A percentile compares a stretch with the other conserved stretches of the same genome.
Evolutionary conservation across 148 eudicot species (phyloP).

Genomic region (Vaccinium corymbosum): DNA sequence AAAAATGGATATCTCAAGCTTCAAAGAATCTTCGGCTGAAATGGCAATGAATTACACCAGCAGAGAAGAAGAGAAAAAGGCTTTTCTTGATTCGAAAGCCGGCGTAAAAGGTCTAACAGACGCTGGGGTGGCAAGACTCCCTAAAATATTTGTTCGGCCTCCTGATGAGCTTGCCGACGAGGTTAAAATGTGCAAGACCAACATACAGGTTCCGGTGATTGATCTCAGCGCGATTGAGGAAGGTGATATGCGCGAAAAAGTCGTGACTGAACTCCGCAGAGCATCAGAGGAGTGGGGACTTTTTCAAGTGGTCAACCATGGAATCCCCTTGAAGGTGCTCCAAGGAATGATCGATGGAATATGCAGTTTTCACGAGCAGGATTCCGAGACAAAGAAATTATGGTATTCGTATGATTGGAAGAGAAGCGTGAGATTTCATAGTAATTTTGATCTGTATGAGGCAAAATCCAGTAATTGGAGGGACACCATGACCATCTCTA

Average conservation of each 20-base stretch:
- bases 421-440: not conserved
- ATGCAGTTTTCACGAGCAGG: not conserved
- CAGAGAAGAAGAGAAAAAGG: too few species aligned
- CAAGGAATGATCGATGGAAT: not conserved
- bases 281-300: not conserved
- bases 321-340: not conserved
- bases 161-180: too few species aligned
- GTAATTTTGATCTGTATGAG: not conserved
- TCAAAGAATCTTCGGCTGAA: too few species aligned
- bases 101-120: too few species aligned
- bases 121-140: too few species aligned
- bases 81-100: too few species aligned
- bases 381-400: not conserved
- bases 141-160: too few species aligned
- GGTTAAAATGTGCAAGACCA: too few species aligned
- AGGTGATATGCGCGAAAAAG: not conserved
- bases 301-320: not conserved
- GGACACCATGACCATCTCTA: not conserved
- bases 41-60: too few species aligned
- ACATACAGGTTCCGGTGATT: too few species aligned
- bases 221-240: too few species aligned
- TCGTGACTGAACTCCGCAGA: not conserved
- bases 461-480: not conserved
- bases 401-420: not conserved
- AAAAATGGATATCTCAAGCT: too few species aligned